These are phyloP conservation scores for Nakazawaea ambrosiae DNA, from an alignment of 805 yeast species.

Conservation along the genomic window DNA sequence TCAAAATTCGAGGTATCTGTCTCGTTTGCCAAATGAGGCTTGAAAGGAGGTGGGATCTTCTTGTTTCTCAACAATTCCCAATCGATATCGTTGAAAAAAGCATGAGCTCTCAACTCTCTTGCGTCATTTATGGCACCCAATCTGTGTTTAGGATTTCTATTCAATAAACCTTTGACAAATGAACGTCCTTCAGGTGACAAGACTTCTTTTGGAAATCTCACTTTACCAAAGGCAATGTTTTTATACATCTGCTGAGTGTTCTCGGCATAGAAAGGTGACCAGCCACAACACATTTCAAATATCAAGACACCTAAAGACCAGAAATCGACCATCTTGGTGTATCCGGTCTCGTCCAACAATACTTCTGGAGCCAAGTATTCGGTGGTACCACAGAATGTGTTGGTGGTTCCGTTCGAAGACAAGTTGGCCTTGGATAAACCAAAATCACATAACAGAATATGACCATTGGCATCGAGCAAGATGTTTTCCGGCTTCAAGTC, in stretches of 20 bases:
- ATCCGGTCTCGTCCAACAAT: slow-evolving; percentile 89
- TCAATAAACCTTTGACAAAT: slow-evolving; percentile 89
- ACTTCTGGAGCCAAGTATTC: slow-evolving; percentile 98
- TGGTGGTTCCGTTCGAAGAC: slow-evolving; percentile 80
- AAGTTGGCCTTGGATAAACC: slow-evolving; percentile 93
- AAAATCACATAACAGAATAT: slow-evolving; percentile 94
- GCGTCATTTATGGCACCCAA: slow-evolving; percentile 91
- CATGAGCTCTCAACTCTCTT: slow-evolving; percentile 84
- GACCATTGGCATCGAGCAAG: slow-evolving; percentile 92
- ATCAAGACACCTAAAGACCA: slow-evolving; percentile 97
- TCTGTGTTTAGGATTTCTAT: slow-evolving; percentile 93
- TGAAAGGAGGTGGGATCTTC: slow-evolving; percentile 92
- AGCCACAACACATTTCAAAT: slow-evolving; percentile 99
- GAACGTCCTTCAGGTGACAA: slow-evolving; percentile 89
- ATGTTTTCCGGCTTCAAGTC: slow-evolving; percentile 97
- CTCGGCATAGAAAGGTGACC: slow-evolving; percentile 98
- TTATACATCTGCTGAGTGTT: slow-evolving; percentile 98
- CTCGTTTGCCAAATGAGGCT: slow-evolving; percentile 86
- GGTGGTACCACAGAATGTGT: slow-evolving; percentile 97
- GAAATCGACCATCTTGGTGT: slow-evolving; percentile 97
- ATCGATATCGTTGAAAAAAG: slow-evolving; percentile 86
- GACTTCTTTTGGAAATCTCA: slow-evolving; percentile 94
- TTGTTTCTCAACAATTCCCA: slow-evolving; percentile 77
- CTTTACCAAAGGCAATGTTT: slow-evolving; percentile 97
- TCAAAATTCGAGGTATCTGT: slow-evolving; percentile 96